Evolutionary conservation across 768 basidiomycete genomes (phyloP).

Genomic region (Aureoboletus auriporus): DNA sequence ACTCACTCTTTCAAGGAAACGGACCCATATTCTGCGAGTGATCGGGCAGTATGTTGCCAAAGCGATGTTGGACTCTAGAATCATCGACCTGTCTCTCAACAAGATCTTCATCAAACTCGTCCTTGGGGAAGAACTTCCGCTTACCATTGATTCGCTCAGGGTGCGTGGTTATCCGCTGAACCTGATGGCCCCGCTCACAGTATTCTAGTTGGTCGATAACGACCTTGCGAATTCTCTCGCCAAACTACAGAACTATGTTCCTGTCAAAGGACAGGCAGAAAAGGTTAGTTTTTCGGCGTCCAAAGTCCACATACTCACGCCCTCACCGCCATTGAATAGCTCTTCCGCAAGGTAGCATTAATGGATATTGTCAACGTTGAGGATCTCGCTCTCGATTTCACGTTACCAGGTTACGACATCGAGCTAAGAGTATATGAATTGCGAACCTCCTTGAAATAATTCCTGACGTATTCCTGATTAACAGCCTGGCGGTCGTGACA

Average conservation of each 20-base stretch:
- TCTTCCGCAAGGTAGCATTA: constrained; percentile 52
- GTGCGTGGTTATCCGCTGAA: constrained; percentile 38
- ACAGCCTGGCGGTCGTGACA: constrained; percentile 76
- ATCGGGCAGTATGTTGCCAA: constrained; percentile 97
- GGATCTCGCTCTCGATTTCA: constrained; percentile 93
- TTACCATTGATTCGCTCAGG: constrained; percentile 79
- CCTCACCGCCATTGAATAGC: constrained; percentile 28
- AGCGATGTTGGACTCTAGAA: constrained; percentile 94
- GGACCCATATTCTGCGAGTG: constrained; percentile 80
- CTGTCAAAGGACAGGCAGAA: constrained; percentile 44
- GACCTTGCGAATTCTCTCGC: constrained; percentile 82
- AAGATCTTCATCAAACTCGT: constrained; percentile 91
- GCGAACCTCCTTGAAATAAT: background rate
- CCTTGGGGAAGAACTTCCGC: constrained; percentile 80
- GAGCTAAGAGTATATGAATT: constrained; percentile 67
- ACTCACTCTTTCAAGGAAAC: constrained; percentile 50
- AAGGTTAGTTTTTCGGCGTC: constrained; percentile 40
- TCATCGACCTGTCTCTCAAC: constrained; percentile 94
- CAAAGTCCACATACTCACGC: background rate
- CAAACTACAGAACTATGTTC: constrained; percentile 69
- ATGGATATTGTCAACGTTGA: constrained; percentile 68
- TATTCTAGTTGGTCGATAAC: constrained; percentile 69
- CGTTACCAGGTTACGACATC: constrained; percentile 92
- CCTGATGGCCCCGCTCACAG: constrained; percentile 5
- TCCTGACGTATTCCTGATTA: no score